Base-by-base conservation (phyloP, 441 rosid species). In the Erodium trifolium region DNA sequence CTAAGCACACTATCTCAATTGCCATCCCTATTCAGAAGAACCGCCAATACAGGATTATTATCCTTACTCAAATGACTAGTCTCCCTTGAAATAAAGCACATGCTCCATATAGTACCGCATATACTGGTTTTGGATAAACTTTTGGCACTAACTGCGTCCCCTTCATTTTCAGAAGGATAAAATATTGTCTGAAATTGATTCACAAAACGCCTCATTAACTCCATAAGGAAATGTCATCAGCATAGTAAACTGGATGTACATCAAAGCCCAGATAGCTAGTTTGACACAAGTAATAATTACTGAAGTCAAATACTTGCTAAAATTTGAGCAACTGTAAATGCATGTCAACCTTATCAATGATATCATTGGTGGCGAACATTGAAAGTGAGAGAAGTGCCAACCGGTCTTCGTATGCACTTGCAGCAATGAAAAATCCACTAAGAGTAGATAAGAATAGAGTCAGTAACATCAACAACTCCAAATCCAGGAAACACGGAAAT, bases 101-200 rank as follows among this genome's bases (percentile, higher is more conserved):
- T 88, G 88, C 98, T 88, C 99, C 99, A 94, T 78, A 94, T 90
- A 74, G 98, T 87, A 76, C 99, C 98, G 78, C 82, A 75, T 76
- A 87, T 78, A 68, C 63, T 71, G 41, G 74, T 73, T 75, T 75
- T 82, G 49, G 74, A 86, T 55, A 67, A 16, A 72, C 70, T 78
- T 80, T 78, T 81, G 60, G 82, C 69, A 71, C 71, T 49, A 78
- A 64, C 72, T 70, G 80, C 60, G 71, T 79, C 75, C 39, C 68
- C 83, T 70, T 84, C 87, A 75, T 68, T 77, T 74, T 88, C 96
- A 70, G 94, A 79, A 76, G 98, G 93, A 85, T 85, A 92, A 71
- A 67, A 75, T 77, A 89, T 82, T 82, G 75, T 83, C 99, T 92
- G 85, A 74, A 76, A 79, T 72, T 17, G 23, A 68, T 49, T 66